phyloP scores from a whole-genome alignment of 345 rosid species.

The Gossypium arboreum region DNA sequence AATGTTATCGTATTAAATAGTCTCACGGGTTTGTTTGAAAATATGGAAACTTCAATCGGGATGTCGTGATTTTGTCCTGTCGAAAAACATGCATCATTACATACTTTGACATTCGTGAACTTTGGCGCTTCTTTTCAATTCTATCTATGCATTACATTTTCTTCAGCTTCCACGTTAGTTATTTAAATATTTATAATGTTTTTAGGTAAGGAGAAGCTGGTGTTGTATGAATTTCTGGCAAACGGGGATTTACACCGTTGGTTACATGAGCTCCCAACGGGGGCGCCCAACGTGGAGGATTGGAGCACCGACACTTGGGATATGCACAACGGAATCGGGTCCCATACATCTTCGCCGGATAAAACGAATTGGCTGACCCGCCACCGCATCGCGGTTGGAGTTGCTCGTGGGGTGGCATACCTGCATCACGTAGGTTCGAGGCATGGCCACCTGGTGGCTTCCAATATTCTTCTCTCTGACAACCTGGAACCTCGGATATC shows the following conservation, averaged over 20 bases:
- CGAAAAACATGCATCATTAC: slow-evolving; percentile 22
- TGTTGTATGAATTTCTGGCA: slow-evolving; percentile 75
- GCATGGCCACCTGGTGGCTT: slow-evolving; percentile 76
- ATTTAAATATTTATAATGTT: background rate
- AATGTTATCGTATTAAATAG: slow-evolving; percentile 14
- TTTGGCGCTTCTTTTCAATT: slow-evolving; percentile 1
- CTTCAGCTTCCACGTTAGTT: background rate
- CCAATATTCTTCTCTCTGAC: slow-evolving; percentile 75
- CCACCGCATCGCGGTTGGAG: slow-evolving; percentile 76
- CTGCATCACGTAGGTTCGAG: slow-evolving; percentile 82
- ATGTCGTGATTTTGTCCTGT: slow-evolving; percentile 23
- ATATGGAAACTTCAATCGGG: slow-evolving; percentile 4
- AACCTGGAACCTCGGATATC: slow-evolving; percentile 72
- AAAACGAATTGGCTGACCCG: slow-evolving; percentile 72
- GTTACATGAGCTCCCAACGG: slow-evolving; percentile 92
- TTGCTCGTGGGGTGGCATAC: slow-evolving; percentile 90
- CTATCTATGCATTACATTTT: background rate
- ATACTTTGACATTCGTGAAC: slow-evolving; percentile 12
- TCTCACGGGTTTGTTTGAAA: slow-evolving; percentile 33
- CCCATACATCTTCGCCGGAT: slow-evolving; percentile 37
- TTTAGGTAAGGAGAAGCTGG: slow-evolving; percentile 76
- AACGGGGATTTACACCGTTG: slow-evolving; percentile 85
- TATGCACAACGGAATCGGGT: slow-evolving; percentile 28
- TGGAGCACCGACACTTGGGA: slow-evolving; percentile 98
- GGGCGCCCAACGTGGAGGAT: slow-evolving; percentile 78